Percentiles rank a stretch among this genome's conserved stretches.
These are phyloP conservation scores for Colletotrichum eleusines DNA, from an alignment of 2,329 filamentous ascomycete species.

Conservation along the genomic window DNA sequence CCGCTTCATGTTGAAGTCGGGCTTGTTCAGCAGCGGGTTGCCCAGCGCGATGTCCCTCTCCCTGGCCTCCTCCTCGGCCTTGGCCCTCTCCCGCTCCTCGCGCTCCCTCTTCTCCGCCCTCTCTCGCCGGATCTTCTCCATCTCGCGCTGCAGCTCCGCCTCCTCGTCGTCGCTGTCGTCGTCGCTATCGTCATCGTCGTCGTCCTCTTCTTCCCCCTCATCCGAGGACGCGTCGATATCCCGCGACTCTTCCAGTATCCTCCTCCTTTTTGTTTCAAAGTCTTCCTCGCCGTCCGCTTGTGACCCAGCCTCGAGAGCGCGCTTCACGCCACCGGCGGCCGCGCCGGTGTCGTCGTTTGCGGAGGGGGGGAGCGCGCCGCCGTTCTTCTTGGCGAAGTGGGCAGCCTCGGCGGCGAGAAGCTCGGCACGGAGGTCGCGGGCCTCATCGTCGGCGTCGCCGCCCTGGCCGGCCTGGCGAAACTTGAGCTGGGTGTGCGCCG, in stretches of 20 bases:
- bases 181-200: constrained; percentile 63
- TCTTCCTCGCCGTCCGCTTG: constrained; percentile 69
- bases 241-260: constrained; percentile 87
- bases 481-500: constrained; percentile 94
- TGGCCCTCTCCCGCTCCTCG: constrained; percentile 66
- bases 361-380: constrained; percentile 61
- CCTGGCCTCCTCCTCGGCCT: constrained; percentile 82
- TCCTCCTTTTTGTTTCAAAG: constrained; percentile 82
- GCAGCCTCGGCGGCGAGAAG: constrained; percentile 89
- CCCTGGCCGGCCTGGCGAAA: constrained; percentile 89
- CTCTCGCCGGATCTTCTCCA: constrained; percentile 94
- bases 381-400: constrained; percentile 87
- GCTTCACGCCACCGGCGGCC: constrained; percentile 65
- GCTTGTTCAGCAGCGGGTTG: constrained; percentile 90
- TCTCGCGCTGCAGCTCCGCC: constrained; percentile 88
- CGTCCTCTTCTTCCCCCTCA: constrained; percentile 64
- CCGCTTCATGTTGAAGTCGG: constrained; percentile 90
- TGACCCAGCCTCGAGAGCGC: constrained; percentile 68
- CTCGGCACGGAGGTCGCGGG: constrained; percentile 88
- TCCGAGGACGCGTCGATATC: constrained; percentile 87
- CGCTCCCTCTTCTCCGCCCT: constrained; percentile 81
- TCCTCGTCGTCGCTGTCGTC: constrained; percentile 85
- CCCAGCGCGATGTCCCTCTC: constrained; percentile 92
- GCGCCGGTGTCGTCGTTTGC: constrained; percentile 59
- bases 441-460: constrained; percentile 76